Evolutionary conservation across 2,329 filamentous ascomycete species (phyloP).

Genomic region (Fusarium sp.): DNA sequence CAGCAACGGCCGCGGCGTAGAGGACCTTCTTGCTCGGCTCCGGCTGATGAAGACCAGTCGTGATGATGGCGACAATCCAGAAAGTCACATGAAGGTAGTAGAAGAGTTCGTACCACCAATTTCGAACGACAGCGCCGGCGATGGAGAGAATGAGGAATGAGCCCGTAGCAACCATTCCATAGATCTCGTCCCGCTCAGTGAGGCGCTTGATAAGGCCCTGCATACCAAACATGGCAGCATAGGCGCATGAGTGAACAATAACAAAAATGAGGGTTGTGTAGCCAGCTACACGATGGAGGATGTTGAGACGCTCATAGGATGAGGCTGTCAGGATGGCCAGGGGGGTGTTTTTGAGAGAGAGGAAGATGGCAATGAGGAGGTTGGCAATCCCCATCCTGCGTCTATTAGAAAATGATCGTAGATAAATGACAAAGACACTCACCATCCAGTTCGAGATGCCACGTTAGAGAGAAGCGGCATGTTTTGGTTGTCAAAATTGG

Average conservation of each 20-base stretch:
- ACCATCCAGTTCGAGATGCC: constrained; percentile 53
- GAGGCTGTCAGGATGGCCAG: constrained; percentile 60
- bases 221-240: constrained; percentile 53
- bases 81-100: constrained; percentile 61
- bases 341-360: constrained; percentile 66
- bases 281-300: constrained; percentile 63
- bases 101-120: constrained; percentile 63
- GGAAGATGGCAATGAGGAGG: constrained; percentile 59
- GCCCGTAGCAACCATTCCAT: constrained; percentile 57
- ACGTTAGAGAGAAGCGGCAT: constrained; percentile 47
- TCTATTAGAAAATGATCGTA: not conserved
- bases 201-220: constrained; percentile 45
- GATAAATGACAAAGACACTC: constrained; percentile 12
- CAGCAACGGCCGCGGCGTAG: constrained; percentile 53
- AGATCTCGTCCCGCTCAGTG: constrained; percentile 52
- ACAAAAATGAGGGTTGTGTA: constrained; percentile 57
- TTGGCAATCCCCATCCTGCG: constrained; percentile 56
- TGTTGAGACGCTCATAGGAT: constrained; percentile 66
- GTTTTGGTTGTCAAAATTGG: constrained; percentile 46
- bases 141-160: constrained; percentile 56
- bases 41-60: constrained; percentile 61
- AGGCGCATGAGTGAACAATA: constrained; percentile 56
- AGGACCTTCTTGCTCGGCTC: constrained; percentile 53
- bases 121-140: constrained; percentile 54
- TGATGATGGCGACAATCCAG: constrained; percentile 58